A percentile compares a stretch with the other conserved stretches of the same genome.
phyloP scores from a whole-genome alignment of 177 flowering plant genomes.

The Tripterygium wilfordii region DNA sequence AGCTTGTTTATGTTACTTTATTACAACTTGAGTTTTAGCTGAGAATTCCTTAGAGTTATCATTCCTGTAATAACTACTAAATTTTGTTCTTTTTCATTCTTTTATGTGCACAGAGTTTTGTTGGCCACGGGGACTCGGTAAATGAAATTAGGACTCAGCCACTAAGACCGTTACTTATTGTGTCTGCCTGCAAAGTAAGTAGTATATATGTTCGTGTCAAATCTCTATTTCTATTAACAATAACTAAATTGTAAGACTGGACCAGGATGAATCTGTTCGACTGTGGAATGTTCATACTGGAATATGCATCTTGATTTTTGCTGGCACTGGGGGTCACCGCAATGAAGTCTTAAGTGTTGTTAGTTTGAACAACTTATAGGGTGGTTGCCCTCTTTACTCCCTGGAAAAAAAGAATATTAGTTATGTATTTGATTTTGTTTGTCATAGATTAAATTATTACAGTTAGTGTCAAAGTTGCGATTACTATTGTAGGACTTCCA shows the following conservation, averaged over 20 bases:
- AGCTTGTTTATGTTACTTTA: too few species aligned
- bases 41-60: too few species aligned
- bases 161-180: constrained; percentile 76
- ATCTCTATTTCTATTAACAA: too few species aligned
- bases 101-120: constrained; percentile 64
- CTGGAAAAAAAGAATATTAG: too few species aligned
- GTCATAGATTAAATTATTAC: too few species aligned
- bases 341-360: constrained; percentile 99
- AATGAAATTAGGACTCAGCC: constrained; percentile 95
- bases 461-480: too few species aligned
- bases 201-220: neutral
- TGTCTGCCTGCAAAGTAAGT: constrained; percentile 92
- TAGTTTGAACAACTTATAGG: constrained; percentile 12
- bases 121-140: constrained; percentile 96
- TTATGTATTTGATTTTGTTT: too few species aligned
- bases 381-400: too few species aligned
- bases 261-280: constrained; percentile 96
- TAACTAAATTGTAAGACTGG: neutral
- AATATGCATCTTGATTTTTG: constrained; percentile 88
- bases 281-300: constrained; percentile 98
- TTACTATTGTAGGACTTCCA: constrained; percentile 75
- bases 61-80: too few species aligned
- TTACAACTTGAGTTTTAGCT: too few species aligned
- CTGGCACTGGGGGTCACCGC: constrained; percentile 99
- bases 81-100: neutral